Conservation (phyloP, 768 basidiomycete genomes). For the Tulasnella sp. region DNA sequence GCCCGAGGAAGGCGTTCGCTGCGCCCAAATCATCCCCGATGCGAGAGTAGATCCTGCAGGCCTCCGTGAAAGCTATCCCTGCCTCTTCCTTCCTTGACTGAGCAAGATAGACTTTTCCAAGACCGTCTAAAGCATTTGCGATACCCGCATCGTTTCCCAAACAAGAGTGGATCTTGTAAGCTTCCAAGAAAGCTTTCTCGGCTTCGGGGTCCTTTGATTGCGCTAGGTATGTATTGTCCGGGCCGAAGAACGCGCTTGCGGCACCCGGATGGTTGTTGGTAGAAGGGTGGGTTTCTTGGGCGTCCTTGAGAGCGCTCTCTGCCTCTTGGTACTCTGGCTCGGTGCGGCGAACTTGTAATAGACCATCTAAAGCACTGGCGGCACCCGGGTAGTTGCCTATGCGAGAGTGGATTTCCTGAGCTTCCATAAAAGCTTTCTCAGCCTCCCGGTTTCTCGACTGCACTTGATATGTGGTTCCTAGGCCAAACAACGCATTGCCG, state of each 20-base stretch:
- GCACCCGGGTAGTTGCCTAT: not conserved
- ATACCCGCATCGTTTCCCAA: too few relatives aligned
- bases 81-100: too few relatives aligned
- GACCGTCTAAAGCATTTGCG: too few relatives aligned
- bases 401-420: not conserved
- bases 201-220: too few relatives aligned
- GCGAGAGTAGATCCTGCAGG: too few relatives aligned
- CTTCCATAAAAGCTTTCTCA: not conserved
- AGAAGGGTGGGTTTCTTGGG: not conserved
- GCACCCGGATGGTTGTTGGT: not conserved
- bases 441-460: not conserved
- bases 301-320: not conserved
- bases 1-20: too few relatives aligned
- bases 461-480: not conserved
- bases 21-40: too few relatives aligned
- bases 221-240: not conserved
- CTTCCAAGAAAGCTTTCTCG: too few relatives aligned
- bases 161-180: too few relatives aligned
- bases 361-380: not conserved
- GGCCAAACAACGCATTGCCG: not conserved
- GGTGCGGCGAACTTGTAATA: not conserved
- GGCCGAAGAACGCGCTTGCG: not conserved
- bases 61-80: too few relatives aligned
- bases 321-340: not conserved
- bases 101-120: too few relatives aligned